Evolutionary conservation across 83 land plant species (phyloP).

Genomic region (Larix sibirica): DNA sequence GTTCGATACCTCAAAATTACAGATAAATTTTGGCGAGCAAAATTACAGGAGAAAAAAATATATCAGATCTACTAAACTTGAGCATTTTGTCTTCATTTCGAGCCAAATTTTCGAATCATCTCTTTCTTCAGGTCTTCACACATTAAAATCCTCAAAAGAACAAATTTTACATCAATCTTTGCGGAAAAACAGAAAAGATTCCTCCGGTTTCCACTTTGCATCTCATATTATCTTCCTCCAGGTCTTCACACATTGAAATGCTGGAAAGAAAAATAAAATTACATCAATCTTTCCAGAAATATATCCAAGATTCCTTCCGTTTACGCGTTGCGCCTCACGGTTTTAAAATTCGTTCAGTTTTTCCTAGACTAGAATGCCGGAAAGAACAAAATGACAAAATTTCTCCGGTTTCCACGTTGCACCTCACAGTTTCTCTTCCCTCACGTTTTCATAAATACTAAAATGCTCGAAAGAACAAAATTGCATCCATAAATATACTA

Average conservation of each 20-base stretch:
- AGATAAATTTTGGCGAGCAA: no score
- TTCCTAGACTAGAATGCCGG: background rate
- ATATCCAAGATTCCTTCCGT: no score
- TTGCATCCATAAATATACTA: background rate
- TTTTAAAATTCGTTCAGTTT: no score
- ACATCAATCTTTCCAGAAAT: background rate
- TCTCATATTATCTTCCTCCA: background rate
- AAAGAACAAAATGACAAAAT: no score
- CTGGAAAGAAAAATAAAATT: background rate
- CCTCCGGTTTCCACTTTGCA: background rate
- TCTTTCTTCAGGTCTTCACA: background rate
- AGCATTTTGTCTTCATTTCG: background rate
- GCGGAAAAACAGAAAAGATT: background rate
- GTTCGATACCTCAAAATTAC: background rate
- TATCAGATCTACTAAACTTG: no score
- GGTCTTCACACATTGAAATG: background rate
- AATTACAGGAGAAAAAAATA: background rate
- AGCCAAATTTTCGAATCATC: background rate
- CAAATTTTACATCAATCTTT: background rate
- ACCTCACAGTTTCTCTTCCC: background rate
- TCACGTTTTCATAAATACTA: background rate
- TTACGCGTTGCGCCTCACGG: no score
- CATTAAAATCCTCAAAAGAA: background rate
- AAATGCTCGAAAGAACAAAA: background rate
- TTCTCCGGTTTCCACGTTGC: no score